Conservation (phyloP, 1,284 basidiomycete species). For the Takashimella koratensis region DNA sequence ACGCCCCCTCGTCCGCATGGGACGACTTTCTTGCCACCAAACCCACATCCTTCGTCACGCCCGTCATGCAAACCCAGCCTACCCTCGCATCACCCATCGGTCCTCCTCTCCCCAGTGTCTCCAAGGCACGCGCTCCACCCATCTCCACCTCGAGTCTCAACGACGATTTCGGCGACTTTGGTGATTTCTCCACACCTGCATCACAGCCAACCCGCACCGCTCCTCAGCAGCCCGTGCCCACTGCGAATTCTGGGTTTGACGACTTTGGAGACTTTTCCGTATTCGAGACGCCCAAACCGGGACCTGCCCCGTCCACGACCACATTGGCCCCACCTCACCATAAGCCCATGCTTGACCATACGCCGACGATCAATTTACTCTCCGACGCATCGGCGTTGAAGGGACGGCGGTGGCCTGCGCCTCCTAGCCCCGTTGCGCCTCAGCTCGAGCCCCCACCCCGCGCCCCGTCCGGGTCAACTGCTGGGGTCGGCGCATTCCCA, state of each 20-base stretch:
- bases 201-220: background rate
- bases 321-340: background rate
- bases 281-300: background rate
- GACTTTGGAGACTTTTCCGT: constrained; percentile 14
- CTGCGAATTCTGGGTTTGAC: background rate
- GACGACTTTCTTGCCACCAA: constrained; percentile 24
- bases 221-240: background rate
- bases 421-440: background rate
- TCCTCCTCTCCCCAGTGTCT: constrained; percentile 4
- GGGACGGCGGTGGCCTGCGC: background rate
- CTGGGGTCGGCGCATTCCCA: background rate
- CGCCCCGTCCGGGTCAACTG: background rate
- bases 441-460: background rate
- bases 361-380: background rate
- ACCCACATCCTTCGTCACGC: background rate
- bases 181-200: constrained; percentile 1
- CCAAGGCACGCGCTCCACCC: constrained; percentile 7
- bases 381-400: background rate
- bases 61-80: background rate
- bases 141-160: background rate
- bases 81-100: background rate
- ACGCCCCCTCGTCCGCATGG: constrained; percentile 15
- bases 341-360: background rate
- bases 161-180: constrained; percentile 10
- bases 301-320: background rate